A percentile compares a stretch with the other conserved stretches of the same genome.
Evolutionary conservation across 139 green algal species (phyloP).

Genomic region (Marvania coccoides): DNA sequence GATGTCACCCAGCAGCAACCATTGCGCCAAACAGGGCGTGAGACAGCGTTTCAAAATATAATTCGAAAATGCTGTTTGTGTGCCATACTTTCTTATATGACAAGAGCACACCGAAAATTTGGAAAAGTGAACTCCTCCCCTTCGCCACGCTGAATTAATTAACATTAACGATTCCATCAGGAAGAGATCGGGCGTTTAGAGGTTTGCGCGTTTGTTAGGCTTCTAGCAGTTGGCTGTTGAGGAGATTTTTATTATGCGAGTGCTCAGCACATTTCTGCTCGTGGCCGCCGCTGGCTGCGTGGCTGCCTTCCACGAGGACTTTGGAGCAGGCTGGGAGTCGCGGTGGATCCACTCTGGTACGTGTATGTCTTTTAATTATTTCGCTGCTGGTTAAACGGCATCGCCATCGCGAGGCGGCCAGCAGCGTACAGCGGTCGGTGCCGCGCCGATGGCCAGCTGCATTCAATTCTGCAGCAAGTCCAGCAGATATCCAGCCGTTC

Average conservation of each 20-base stretch:
- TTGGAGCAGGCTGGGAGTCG: slow-evolving; percentile 10
- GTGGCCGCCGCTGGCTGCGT: background rate
- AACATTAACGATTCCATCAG: background rate
- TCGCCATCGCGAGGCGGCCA: background rate
- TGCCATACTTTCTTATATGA: background rate
- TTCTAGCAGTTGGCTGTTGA: background rate
- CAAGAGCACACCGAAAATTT: background rate
- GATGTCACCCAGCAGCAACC: too few relatives aligned
- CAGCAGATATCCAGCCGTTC: background rate
- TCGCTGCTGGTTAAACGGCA: background rate
- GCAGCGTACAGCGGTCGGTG: too few relatives aligned
- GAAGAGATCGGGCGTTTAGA: too few relatives aligned
- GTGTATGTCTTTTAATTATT: background rate
- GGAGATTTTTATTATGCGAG: background rate
- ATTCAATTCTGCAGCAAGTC: background rate
- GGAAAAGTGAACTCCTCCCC: background rate
- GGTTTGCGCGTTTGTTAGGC: too few relatives aligned
- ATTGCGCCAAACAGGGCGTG: too few relatives aligned
- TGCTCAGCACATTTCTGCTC: background rate
- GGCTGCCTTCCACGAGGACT: slow-evolving; percentile 15
- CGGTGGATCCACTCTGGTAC: slow-evolving; percentile 20
- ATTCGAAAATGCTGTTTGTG: too few relatives aligned
- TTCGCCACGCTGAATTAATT: background rate
- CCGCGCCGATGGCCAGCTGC: too few relatives aligned
- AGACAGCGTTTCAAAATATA: too few relatives aligned